Conservation (phyloP, 2,329 filamentous ascomycete species). For the Fusarium sp. region DNA sequence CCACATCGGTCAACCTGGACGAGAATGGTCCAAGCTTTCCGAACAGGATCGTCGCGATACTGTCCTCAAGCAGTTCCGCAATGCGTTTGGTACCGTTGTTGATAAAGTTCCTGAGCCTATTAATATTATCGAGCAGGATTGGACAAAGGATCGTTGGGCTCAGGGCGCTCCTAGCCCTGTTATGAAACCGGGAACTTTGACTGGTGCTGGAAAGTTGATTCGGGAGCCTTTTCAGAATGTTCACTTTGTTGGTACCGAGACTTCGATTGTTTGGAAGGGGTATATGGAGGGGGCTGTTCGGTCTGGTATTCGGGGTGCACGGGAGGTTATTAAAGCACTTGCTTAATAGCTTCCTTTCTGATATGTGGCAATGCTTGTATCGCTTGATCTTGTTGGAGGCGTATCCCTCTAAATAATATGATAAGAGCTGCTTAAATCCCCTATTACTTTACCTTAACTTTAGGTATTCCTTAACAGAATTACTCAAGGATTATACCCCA, state of each 20-base stretch:
- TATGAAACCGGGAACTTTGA: neutral
- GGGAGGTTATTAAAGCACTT: constrained; percentile 43
- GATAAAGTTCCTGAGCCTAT: neutral
- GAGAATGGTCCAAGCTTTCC: neutral
- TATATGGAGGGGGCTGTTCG: neutral
- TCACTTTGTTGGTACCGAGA: neutral
- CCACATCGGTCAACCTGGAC: neutral
- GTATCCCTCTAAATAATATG: no score
- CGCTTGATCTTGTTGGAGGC: no score
- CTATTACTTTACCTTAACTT: no score
- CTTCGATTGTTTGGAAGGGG: neutral
- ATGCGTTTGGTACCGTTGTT: neutral
- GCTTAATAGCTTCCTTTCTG: rapidly evolving
- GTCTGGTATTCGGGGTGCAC: neutral
- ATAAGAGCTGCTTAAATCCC: no score
- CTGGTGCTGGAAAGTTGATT: neutral
- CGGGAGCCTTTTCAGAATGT: neutral
- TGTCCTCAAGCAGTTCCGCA: neutral
- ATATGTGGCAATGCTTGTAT: no score
- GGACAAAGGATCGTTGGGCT: neutral
- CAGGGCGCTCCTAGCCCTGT: neutral
- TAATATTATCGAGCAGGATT: neutral
- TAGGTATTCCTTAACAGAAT: no score
- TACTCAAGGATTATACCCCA: no score
- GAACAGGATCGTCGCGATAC: neutral